These are phyloP conservation scores for Curvularia hawaiiensis DNA, from an alignment of 2,329 filamentous ascomycete species.

Conservation along the genomic window DNA sequence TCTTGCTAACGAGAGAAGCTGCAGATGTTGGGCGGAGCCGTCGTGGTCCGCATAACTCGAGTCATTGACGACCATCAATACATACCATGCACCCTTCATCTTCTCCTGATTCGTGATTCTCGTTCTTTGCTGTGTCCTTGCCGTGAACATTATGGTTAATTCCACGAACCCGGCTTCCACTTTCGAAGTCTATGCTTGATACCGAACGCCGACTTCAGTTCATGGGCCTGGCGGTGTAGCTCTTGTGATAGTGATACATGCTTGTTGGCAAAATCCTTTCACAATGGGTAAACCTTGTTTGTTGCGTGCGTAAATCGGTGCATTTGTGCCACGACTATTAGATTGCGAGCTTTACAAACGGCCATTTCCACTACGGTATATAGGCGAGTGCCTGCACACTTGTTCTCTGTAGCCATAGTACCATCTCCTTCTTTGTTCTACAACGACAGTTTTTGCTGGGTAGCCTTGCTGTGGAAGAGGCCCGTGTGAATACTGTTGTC, in stretches of 20 bases:
- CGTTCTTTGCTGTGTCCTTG: background rate
- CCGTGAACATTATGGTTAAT: background rate
- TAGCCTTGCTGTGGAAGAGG: slow-evolving; percentile 5
- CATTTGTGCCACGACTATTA: slow-evolving; percentile 7
- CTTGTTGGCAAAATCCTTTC: background rate
- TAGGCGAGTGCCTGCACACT: too few relatives aligned
- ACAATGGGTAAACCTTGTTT: slow-evolving; percentile 2
- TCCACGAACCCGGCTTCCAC: background rate
- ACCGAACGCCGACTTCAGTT: background rate
- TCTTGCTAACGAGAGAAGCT: slow-evolving; percentile 13
- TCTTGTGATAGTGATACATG: background rate
- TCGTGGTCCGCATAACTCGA: background rate
- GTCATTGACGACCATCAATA: slow-evolving; percentile 4
- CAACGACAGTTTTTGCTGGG: slow-evolving; percentile 7
- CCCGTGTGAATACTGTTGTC: background rate
- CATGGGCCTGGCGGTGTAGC: slow-evolving; percentile 7
- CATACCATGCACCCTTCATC: background rate
- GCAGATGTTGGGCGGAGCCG: background rate
- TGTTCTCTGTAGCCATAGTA: too few relatives aligned
- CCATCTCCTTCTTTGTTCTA: too few relatives aligned
- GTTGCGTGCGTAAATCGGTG: slow-evolving; percentile 9
- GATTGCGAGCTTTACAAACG: too few relatives aligned
- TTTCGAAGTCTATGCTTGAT: background rate
- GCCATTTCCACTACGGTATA: too few relatives aligned
- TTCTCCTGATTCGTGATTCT: slow-evolving; percentile 2